phyloP scores from a whole-genome alignment of 768 basidiomycete genomes.

The Imleria badia region DNA sequence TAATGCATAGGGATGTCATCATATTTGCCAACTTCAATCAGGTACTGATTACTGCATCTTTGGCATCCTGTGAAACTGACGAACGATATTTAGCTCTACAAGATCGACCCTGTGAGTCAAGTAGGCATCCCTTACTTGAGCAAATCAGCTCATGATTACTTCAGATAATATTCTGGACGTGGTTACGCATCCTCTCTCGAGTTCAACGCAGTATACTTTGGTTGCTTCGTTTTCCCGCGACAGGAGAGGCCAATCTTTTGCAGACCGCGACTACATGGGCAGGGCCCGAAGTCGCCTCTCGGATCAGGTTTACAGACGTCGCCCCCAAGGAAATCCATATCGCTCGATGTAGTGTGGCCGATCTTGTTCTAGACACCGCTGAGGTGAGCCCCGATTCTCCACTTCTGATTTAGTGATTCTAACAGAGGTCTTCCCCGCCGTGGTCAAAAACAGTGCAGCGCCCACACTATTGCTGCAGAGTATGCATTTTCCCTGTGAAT shows the following conservation, averaged over 20 bases:
- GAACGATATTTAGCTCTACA: conserved; percentile 39
- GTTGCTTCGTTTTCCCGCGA: conserved; percentile 50
- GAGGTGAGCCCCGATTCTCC: conserved; percentile 35
- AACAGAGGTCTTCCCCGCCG: background rate
- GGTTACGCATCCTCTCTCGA: conserved; percentile 45
- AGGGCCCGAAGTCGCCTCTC: conserved; percentile 43
- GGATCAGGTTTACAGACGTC: conserved; percentile 50
- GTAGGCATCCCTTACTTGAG: background rate
- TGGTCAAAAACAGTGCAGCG: conserved; percentile 41
- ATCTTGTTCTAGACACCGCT: conserved; percentile 51
- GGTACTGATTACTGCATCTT: conserved; percentile 27
- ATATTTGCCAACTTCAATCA: conserved; percentile 58
- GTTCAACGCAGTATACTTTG: conserved; percentile 51
- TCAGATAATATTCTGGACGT: conserved; percentile 45
- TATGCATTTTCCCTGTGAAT: conserved; percentile 23
- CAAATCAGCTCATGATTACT: conserved; percentile 2
- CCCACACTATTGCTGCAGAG: conserved; percentile 53
- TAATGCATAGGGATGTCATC: conserved; percentile 35
- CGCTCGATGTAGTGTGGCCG: conserved; percentile 44
- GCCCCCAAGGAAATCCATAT: conserved; percentile 47
- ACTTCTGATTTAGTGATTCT: background rate
- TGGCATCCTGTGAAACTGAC: conserved; percentile 7
- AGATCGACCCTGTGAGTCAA: conserved; percentile 40
- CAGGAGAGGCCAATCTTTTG: conserved; percentile 46
- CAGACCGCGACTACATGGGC: conserved; percentile 45